These are phyloP conservation scores for Suhomyces yuchorum DNA, from an alignment of 1,139 yeast species.

Conservation along the genomic window DNA sequence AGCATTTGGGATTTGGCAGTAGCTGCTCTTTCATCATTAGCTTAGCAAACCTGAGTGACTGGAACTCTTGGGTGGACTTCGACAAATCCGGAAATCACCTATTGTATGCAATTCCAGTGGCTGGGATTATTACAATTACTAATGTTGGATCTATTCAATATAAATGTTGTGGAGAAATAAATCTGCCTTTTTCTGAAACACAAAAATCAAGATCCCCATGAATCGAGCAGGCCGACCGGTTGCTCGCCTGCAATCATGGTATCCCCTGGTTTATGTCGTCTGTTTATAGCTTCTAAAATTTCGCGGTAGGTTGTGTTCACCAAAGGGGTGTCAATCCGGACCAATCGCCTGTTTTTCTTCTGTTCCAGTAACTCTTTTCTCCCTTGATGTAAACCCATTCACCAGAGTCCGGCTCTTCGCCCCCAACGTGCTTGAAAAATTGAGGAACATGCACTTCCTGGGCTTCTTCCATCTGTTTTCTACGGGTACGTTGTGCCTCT, in stretches of 20 bases:
- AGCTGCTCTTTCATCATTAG: too few species aligned
- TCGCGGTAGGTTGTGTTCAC: conserved; percentile 32
- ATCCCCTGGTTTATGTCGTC: not conserved
- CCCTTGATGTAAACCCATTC: conserved; percentile 69
- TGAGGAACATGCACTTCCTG: conserved; percentile 53
- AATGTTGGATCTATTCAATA: not conserved
- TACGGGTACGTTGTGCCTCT: conserved; percentile 75
- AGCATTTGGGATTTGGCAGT: too few species aligned
- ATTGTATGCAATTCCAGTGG: too few species aligned
- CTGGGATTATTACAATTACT: not conserved
- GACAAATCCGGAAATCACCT: too few species aligned
- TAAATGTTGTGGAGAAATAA: not conserved
- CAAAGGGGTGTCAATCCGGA: conserved; percentile 53
- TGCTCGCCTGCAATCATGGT: too few species aligned
- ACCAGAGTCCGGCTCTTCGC: conserved; percentile 37
- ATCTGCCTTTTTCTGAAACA: not conserved
- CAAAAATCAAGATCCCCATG: not conserved
- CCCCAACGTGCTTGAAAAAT: conserved; percentile 59
- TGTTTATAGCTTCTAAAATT: not conserved
- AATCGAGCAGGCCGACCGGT: too few species aligned
- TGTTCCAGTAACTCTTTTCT: conserved; percentile 74
- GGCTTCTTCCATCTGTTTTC: conserved; percentile 57
- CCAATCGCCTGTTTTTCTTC: conserved; percentile 67
- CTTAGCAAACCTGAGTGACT: too few species aligned
- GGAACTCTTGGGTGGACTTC: too few species aligned